phyloP scores from a whole-genome alignment of 305 asterid genomes.

The Coffea humblotiana region DNA sequence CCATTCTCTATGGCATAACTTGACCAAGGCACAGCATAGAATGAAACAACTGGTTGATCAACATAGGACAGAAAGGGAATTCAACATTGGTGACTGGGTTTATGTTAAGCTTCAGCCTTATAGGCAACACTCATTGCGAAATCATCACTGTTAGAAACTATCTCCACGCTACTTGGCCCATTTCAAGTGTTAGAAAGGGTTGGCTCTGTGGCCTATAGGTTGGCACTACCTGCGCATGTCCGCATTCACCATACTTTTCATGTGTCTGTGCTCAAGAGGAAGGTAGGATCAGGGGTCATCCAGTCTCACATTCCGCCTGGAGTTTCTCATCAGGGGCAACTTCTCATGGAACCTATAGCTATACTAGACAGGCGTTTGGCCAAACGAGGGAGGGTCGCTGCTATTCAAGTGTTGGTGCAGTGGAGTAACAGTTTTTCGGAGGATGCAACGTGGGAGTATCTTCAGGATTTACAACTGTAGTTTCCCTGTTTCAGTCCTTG shows the following conservation, averaged over 20 bases:
- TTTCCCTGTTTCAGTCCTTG: too few species aligned
- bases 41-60: too few species aligned
- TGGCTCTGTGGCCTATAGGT: not conserved
- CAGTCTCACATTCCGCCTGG: rapidly evolving
- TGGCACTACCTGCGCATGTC: not conserved
- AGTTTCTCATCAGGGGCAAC: not conserved
- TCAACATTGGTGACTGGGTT: not conserved
- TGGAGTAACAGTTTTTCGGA: too few species aligned
- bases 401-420: too few species aligned
- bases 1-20: not conserved
- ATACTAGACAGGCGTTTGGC: too few species aligned
- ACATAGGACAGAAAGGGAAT: too few species aligned
- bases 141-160: not conserved
- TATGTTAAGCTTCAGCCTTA: not conserved
- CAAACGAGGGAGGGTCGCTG: too few species aligned
- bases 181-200: not conserved
- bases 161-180: not conserved
- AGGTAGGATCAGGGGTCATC: rapidly evolving
- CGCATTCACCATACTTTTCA: not conserved
- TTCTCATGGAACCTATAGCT: not conserved
- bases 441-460: too few species aligned
- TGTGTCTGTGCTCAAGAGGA: not conserved
- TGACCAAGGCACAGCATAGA: not conserved
- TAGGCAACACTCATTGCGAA: not conserved
- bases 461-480: too few species aligned